A percentile compares a stretch with the other conserved stretches of the same genome.
Conservation (phyloP, 2,329 filamentous ascomycete species). For the Zymoseptoria tritici region DNA sequence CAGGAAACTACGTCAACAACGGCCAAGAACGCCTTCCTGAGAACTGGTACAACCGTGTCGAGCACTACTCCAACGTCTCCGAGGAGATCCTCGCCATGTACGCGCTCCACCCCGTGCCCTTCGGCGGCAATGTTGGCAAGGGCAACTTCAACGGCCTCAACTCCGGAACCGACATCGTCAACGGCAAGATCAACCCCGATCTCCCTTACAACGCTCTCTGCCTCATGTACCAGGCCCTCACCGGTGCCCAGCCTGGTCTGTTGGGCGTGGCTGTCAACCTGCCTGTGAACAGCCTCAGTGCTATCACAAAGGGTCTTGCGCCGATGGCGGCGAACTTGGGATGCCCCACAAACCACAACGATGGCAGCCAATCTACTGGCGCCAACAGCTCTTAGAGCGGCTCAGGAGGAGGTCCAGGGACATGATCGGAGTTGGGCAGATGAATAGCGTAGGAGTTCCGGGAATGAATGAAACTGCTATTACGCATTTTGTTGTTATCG, state of each 20-base stretch:
- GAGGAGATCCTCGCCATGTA: not conserved
- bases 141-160: slow-evolving; percentile 27
- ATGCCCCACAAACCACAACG: slow-evolving; percentile 12
- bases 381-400: not conserved
- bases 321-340: slow-evolving; percentile 11
- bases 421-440: too few relatives aligned
- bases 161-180: slow-evolving; percentile 29
- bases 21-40: slow-evolving; percentile 11
- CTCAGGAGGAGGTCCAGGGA: too few relatives aligned
- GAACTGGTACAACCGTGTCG: slow-evolving; percentile 5
- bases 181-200: slow-evolving; percentile 31
- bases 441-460: not conserved
- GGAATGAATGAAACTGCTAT: too few relatives aligned
- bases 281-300: slow-evolving; percentile 3
- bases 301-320: slow-evolving; percentile 3
- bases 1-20: slow-evolving; percentile 5
- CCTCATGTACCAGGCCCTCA: slow-evolving; percentile 35
- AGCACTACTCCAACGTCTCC: not conserved
- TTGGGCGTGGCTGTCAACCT: slow-evolving; percentile 11
- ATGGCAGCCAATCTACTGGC: slow-evolving; percentile 6
- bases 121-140: not conserved
- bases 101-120: not conserved
- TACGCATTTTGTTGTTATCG: too few relatives aligned
- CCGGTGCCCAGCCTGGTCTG: slow-evolving; percentile 5
- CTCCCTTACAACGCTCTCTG: slow-evolving; percentile 28